Evolutionary conservation across 129 eudicot genomes (phyloP).

Genomic region (Tagetes erecta): DNA sequence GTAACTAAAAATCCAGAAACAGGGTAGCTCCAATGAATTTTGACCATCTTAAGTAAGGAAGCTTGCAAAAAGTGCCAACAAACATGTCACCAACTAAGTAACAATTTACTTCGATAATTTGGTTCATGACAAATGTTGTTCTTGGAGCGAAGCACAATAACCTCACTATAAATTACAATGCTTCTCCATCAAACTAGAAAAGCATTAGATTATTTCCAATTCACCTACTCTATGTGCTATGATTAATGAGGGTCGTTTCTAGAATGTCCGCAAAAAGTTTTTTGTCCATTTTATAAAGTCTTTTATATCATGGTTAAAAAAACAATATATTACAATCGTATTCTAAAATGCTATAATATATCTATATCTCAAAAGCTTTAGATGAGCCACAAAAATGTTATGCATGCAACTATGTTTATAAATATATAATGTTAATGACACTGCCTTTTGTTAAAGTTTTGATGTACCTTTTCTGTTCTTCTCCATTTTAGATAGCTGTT

Average conservation of each 20-base stretch:
- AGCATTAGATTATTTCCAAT: no score
- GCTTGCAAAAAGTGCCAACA: background rate
- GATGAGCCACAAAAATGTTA: background rate
- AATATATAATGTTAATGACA: background rate
- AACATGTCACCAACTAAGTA: background rate
- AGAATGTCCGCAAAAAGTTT: no score
- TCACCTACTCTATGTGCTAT: no score
- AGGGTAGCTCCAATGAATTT: background rate
- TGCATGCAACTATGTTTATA: background rate
- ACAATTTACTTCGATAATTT: no score
- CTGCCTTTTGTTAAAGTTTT: slow-evolving; percentile 20
- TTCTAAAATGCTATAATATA: background rate
- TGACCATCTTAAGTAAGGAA: background rate
- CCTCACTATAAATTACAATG: no score
- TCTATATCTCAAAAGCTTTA: background rate
- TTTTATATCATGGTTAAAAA: no score
- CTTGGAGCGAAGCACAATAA: no score
- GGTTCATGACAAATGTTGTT: no score
- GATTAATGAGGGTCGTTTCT: no score
- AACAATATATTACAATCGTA: no score
- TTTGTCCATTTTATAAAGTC: no score
- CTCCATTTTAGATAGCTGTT: slow-evolving; percentile 64
- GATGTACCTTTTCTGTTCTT: slow-evolving; percentile 9
- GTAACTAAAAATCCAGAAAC: background rate
- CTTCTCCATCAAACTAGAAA: no score